Base-by-base conservation (phyloP, 1,139 yeast species). In the Diutina pseudorugosa region DNA sequence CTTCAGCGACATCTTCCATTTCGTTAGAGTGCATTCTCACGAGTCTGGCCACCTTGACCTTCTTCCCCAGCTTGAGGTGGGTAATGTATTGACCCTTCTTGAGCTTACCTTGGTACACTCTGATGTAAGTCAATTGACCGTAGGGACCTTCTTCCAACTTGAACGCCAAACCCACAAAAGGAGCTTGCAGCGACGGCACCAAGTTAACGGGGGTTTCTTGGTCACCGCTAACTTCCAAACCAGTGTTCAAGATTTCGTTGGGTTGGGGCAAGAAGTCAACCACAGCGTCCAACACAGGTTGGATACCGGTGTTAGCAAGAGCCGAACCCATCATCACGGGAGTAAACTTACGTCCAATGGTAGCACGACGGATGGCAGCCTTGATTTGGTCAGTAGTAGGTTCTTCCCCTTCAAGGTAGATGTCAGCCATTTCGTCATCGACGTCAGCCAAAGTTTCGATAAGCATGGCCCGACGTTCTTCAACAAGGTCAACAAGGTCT, bases 321-420 rank as follows among this genome's bases (percentile, higher is more conserved):
- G 98, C 98, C 52, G 98, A 89, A 41, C 98, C 98, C 98, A 93
- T 93, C 60, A 93, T 75, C 16, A 93, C 98, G n/a, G 98, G 98
- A 21, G 98, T 89, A 73, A 93, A 93, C 67, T 81, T 87, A 72
- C 98, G 83, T 43, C 91, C 95, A 70, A 93, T 91, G n/a, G 98
- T 93, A 52, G 98, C 81, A 64, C 97, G 82, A 69, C 98, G 85
- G 60, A 93, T 93, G 44, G 96, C 98, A 53, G 68, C 81, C 64
- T 85, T 82, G 58, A 93, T 85, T 70, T 93, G 96, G 54, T 83
- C 85, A 43, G 78, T 76, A 21, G 88, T 76, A 55, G 98, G 98
- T 60, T 83, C 94, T 63, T 81, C 79, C 65, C 95, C 98, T 59
- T 90, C 96, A 64, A 93, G 75, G 68, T 79, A 91, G 57, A 93